phyloP scores from a whole-genome alignment of 192 early-diverging fungal species.

The Haplosporangium gracile region DNA sequence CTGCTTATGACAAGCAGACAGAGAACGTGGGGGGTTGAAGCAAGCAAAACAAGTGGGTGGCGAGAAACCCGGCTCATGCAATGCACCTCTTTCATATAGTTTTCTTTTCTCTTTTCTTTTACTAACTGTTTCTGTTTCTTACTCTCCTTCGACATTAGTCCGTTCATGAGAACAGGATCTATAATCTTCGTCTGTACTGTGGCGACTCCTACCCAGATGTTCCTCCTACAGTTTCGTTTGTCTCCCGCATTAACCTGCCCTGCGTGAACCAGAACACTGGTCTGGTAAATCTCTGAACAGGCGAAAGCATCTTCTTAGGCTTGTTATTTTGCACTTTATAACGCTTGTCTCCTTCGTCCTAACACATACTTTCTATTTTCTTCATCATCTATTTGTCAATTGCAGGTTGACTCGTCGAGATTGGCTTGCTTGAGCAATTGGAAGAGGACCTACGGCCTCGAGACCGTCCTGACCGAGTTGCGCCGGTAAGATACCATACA shows the following conservation, averaged over 20 bases:
- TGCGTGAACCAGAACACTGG: constrained; percentile 89
- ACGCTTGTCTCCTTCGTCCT: neutral
- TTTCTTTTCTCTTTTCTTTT: constrained; percentile 12
- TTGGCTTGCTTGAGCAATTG: constrained; percentile 86
- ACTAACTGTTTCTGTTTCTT: neutral
- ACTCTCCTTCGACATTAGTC: constrained; percentile 65
- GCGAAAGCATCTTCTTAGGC: neutral
- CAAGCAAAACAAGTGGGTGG: neutral
- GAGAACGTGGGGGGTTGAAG: neutral
- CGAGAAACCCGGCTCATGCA: neutral
- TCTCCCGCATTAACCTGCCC: constrained; percentile 88
- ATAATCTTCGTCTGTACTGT: constrained; percentile 87
- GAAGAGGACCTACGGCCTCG: constrained; percentile 83
- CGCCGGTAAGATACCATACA: constrained; percentile 69
- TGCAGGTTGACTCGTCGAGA: constrained; percentile 73
- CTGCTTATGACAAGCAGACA: neutral
- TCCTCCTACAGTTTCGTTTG: constrained; percentile 84
- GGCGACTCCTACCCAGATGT: constrained; percentile 87
- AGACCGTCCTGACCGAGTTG: constrained; percentile 86
- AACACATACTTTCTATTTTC: neutral
- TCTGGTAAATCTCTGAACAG: constrained; percentile 59
- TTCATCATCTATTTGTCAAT: neutral
- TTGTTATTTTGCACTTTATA: neutral
- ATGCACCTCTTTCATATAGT: neutral
- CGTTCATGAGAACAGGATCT: constrained; percentile 97